Percentiles rank a stretch among this genome's conserved stretches.
Evolutionary conservation across 2,329 filamentous ascomycete genomes (phyloP).

Genomic region (Acephala macrosclerotiorum): DNA sequence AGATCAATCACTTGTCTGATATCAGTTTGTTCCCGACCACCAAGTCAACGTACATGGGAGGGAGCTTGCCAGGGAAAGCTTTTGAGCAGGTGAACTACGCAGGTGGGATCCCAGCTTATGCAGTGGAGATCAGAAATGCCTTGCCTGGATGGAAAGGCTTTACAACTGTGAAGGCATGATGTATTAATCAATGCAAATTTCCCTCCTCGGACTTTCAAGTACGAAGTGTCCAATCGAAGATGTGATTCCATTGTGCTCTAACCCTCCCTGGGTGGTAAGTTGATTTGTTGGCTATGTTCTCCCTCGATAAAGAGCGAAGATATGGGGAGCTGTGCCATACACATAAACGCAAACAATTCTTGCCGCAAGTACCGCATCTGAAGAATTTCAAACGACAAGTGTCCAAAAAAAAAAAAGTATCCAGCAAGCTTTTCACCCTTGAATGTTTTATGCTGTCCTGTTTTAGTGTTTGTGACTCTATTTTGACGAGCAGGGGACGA

Average conservation of each 20-base stretch:
- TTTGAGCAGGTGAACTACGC: constrained; percentile 59
- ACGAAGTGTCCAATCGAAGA: neutral
- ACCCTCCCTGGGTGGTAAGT: neutral
- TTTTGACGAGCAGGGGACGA: neutral
- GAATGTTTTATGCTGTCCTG: neutral
- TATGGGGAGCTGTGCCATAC: neutral
- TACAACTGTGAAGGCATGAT: constrained; percentile 17
- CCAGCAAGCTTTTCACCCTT: too few relatives aligned
- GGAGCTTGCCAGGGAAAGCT: constrained; percentile 59
- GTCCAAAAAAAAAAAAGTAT: too few relatives aligned
- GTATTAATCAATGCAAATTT: neutral
- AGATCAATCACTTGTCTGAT: constrained; percentile 55
- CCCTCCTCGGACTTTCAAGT: neutral
- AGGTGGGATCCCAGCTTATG: constrained; percentile 37
- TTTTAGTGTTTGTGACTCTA: neutral
- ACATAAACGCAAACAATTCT: neutral
- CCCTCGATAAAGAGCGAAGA: neutral
- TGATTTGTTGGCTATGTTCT: neutral
- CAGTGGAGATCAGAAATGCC: constrained; percentile 37
- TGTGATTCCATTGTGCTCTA: neutral
- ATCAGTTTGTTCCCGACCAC: constrained; percentile 56
- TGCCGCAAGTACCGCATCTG: neutral
- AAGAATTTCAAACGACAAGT: too few relatives aligned
- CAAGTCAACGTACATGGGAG: constrained; percentile 62
- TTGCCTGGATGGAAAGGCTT: constrained; percentile 49